Conservation (phyloP, 371 early-diverging fungal species). For the Mortierella sp. region DNA sequence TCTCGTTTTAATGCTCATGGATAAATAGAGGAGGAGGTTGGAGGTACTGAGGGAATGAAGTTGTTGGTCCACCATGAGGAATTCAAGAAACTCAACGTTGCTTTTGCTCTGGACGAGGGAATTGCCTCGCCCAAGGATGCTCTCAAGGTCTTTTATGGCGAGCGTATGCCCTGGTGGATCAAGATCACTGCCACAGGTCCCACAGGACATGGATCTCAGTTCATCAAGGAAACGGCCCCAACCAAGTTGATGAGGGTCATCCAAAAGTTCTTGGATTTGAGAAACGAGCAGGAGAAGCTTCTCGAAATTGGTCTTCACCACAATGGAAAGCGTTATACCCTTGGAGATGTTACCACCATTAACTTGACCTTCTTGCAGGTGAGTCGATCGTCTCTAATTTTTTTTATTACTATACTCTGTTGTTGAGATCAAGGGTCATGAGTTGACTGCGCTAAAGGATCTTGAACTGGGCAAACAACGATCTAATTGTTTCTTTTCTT, state of each 20-base stretch:
- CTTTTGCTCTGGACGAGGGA: conserved; percentile 86
- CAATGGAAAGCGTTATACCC: conserved; percentile 56
- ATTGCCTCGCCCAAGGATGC: conserved; percentile 69
- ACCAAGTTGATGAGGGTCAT: conserved; percentile 67
- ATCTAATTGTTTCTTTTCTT: background rate
- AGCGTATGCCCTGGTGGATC: conserved; percentile 81
- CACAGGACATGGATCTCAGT: conserved; percentile 86
- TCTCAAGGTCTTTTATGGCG: conserved; percentile 81
- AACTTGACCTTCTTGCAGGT: conserved; percentile 78
- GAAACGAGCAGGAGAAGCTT: conserved; percentile 62
- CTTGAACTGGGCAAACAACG: background rate
- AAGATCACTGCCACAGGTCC: conserved; percentile 50
- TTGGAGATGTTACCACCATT: conserved; percentile 83
- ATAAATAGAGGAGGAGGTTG: conserved; percentile 80
- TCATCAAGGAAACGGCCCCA: conserved; percentile 72
- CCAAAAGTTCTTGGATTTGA: conserved; percentile 65
- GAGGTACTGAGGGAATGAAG: conserved; percentile 80
- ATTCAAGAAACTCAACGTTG: conserved; percentile 75
- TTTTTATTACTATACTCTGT: background rate
- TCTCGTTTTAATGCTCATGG: background rate
- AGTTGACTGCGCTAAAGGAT: background rate
- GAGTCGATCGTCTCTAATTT: conserved; percentile 15
- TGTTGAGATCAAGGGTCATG: background rate
- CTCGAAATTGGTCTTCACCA: conserved; percentile 57
- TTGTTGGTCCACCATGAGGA: conserved; percentile 64